Evolutionary conservation across 345 rosid genomes (phyloP).

Genomic region (Pelargonium nanum): DNA sequence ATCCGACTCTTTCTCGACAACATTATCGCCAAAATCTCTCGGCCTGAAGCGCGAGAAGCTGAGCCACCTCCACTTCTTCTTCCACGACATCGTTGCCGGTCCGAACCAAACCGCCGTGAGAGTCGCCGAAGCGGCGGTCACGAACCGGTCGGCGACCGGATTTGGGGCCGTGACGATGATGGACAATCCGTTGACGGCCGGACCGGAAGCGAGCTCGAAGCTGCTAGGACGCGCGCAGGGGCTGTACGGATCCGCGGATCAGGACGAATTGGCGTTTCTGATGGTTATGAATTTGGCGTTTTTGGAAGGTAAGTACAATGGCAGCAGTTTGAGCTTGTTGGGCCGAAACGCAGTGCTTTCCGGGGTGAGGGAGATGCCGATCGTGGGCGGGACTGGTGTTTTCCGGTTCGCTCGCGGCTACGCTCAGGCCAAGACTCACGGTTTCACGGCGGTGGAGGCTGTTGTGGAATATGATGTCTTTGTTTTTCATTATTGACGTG

Average conservation of each 20-base stretch:
- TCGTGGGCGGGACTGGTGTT: constrained; percentile 17
- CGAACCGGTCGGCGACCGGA: background rate
- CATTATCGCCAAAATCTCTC: too few relatives aligned
- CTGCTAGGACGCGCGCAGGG: constrained; percentile 23
- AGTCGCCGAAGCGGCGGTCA: constrained; percentile 16
- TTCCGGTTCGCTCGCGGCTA: constrained; percentile 22
- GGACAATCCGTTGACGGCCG: constrained; percentile 16
- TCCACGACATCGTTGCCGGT: too few relatives aligned
- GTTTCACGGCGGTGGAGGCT: constrained; percentile 10
- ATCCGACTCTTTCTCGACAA: too few relatives aligned
- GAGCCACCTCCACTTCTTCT: too few relatives aligned
- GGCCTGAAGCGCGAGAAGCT: too few relatives aligned
- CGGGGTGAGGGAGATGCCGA: constrained; percentile 15
- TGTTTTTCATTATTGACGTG: constrained; percentile 18
- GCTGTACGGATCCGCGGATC: constrained; percentile 12
- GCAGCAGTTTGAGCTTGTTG: constrained; percentile 18
- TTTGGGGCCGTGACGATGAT: constrained; percentile 9
- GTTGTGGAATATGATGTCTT: constrained; percentile 15
- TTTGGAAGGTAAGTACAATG: constrained; percentile 24
- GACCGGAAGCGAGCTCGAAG: constrained; percentile 13
- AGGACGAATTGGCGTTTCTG: constrained; percentile 5
- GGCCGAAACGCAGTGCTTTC: constrained; percentile 16
- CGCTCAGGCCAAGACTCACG: constrained; percentile 13
- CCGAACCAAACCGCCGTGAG: constrained; percentile 16
- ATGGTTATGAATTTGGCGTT: constrained; percentile 25